Evolutionary conservation across 108 stramenopile genomes (phyloP).

Genomic region (Cyclotella distinguenda): DNA sequence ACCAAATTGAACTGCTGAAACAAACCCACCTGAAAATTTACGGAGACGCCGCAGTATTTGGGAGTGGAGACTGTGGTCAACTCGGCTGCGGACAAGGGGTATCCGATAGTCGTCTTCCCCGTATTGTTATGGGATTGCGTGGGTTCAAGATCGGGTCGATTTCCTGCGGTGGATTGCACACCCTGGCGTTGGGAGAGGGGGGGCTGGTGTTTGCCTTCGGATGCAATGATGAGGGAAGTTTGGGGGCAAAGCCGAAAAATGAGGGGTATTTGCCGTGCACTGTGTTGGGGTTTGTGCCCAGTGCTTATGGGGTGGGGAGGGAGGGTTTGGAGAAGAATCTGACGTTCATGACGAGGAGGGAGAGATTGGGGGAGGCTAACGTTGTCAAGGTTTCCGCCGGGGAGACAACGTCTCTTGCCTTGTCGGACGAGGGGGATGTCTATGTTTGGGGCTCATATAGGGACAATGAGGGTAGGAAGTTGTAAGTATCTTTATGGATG

Average conservation of each 20-base stretch:
- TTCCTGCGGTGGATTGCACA: slow-evolving; percentile 83
- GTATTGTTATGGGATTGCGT: slow-evolving; percentile 33
- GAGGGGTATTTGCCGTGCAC: slow-evolving; percentile 29
- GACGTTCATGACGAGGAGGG: neutral
- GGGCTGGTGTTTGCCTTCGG: slow-evolving; percentile 91
- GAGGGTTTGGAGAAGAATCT: neutral
- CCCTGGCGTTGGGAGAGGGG: slow-evolving; percentile 57
- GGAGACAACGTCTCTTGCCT: slow-evolving; percentile 69
- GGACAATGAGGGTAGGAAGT: slow-evolving; percentile 61
- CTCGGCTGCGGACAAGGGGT: slow-evolving; percentile 39
- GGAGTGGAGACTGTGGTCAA: slow-evolving; percentile 62
- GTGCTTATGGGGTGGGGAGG: slow-evolving; percentile 15
- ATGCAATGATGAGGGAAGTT: slow-evolving; percentile 81
- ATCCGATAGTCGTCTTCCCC: slow-evolving; percentile 5
- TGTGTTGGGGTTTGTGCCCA: slow-evolving; percentile 28
- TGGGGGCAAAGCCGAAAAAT: slow-evolving; percentile 58
- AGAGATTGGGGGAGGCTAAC: slow-evolving; percentile 18
- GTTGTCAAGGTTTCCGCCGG: slow-evolving; percentile 77
- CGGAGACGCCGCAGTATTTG: slow-evolving; percentile 49
- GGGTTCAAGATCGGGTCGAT: slow-evolving; percentile 46
- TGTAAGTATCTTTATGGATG: too few species aligned
- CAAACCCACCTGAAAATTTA: slow-evolving; percentile 8
- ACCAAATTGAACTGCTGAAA: slow-evolving; percentile 1
- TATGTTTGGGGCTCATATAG: slow-evolving; percentile 72
- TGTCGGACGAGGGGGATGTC: slow-evolving; percentile 62